Conservation (phyloP, 805 yeast genomes). For the Kurtzmaniella fragi region DNA sequence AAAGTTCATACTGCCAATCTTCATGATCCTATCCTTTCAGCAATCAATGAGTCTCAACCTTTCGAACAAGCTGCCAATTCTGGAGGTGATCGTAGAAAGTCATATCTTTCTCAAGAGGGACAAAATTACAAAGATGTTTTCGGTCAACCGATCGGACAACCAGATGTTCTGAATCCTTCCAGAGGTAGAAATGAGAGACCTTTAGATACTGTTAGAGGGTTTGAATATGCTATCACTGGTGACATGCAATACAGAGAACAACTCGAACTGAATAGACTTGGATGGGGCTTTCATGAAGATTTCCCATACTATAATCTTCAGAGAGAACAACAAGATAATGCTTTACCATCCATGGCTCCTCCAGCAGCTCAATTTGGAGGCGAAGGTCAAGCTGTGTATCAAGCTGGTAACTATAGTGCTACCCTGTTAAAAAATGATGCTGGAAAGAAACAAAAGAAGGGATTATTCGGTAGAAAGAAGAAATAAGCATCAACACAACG, state of each 20-base stretch:
- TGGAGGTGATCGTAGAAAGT: constrained; percentile 32
- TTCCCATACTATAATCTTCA: constrained; percentile 51
- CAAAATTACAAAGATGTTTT: constrained; percentile 72
- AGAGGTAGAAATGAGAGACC: constrained; percentile 95
- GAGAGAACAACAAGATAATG: constrained; percentile 31
- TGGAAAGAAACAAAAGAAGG: constrained; percentile 58
- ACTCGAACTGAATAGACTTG: constrained; percentile 70
- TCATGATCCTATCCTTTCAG: constrained; percentile 87
- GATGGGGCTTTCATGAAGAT: constrained; percentile 83
- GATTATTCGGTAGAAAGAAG: constrained; percentile 68
- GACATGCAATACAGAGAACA: constrained; percentile 76
- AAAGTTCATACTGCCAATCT: constrained; percentile 65
- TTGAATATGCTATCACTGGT: constrained; percentile 92
- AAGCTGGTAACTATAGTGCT: constrained; percentile 60
- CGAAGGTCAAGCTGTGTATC: constrained; percentile 38
- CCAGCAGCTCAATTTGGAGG: constrained; percentile 35
- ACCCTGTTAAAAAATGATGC: constrained; percentile 30
- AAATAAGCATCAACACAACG: constrained; percentile 1
- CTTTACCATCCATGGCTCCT: constrained; percentile 9
- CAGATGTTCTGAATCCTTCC: constrained; percentile 91
- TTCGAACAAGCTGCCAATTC: constrained; percentile 56
- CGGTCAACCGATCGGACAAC: constrained; percentile 71
- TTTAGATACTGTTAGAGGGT: constrained; percentile 87
- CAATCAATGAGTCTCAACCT: constrained; percentile 95
- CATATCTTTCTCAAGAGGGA: constrained; percentile 43